phyloP scores from a whole-genome alignment of 148 eudicot species.

The Talinum fruticosum region DNA sequence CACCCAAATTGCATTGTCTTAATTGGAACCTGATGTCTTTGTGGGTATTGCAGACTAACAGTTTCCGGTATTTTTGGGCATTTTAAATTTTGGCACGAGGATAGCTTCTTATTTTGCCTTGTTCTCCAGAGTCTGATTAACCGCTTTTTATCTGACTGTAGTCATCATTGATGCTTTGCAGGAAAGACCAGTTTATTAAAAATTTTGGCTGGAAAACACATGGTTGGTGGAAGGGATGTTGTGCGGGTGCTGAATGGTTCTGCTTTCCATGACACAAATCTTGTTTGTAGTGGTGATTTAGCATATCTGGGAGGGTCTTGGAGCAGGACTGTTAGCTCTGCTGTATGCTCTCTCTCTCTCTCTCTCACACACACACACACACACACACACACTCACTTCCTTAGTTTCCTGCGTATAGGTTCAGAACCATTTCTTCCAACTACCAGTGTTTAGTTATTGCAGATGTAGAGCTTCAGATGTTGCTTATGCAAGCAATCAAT shows the following conservation, averaged over 20 bases:
- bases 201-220: conserved; percentile 95
- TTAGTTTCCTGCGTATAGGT: not conserved
- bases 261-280: conserved; percentile 93
- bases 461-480: not conserved
- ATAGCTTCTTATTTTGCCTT: not conserved
- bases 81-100: too few species aligned
- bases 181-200: conserved; percentile 93
- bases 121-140: not conserved
- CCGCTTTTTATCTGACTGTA: not conserved
- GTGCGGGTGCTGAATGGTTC: conserved; percentile 78
- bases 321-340: conserved; percentile 78
- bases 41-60: too few species aligned
- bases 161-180: conserved; percentile 20
- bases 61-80: too few species aligned
- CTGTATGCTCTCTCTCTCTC: conserved; percentile 49
- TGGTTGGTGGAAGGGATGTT: conserved; percentile 97
- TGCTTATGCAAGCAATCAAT: not conserved
- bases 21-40: too few species aligned
- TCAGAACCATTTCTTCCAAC: not conserved
- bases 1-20: too few species aligned
- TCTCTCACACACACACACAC: not conserved
- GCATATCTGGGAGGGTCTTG: conserved; percentile 93
- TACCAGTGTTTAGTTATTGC: not conserved
- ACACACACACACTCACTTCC: not conserved
- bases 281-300: conserved; percentile 90